Evolutionary conservation across 2,329 filamentous ascomycete species (phyloP), one percentile per base, ranked within the genome.

Genomic region (Atkinsonella hypoxylon): DNA sequence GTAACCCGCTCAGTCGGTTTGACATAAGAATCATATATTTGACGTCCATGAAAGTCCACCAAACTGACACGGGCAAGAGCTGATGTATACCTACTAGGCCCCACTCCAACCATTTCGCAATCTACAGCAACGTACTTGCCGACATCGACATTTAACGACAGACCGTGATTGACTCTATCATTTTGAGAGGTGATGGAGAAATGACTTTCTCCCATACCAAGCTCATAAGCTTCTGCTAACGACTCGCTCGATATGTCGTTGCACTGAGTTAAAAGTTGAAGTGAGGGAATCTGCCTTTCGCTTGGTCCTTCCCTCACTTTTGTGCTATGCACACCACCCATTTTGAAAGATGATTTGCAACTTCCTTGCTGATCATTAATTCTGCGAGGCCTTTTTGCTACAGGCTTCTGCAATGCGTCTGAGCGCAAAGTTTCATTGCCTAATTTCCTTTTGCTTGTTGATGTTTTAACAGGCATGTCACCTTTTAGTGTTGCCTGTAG

Each of bases 91-190:
- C 81, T 78, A 47, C 81, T 81, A 1, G 79, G 78, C 0, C 85
- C 87, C 12, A 94, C 81, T 45, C 91, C 93, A 26, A 98, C 93
- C 93, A 98, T 98, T 70, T 98, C 93, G 67, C 93, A 98, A 71
- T 98, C 93, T 45, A 98, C 80, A 18, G 87, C 86, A 41, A 98
- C 71, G 65, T 95, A 98, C 74, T 93, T 95, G 48, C 91, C 93
- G 18, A 90, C 71, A 49, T 89, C 79, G 36, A 85, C 69, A 6
- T 76, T 79, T 22, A 71, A 66, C 1, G 78, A 76, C 3, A 81
- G 70, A 1, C 85, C 85, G 43, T 79, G 76, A 61, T 88, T 87
- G 54, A 83, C 70, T 43, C 73, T 75, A 47, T 76, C 74, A 39
- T 75, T 66, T 22, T 64, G 65, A 11, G 72, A 65, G 15, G 67